A percentile compares a stretch with the other conserved stretches of the same genome.
Evolutionary conservation across 495 filamentous ascomycete genomes (phyloP).

Genomic region (Xylaria sp.): DNA sequence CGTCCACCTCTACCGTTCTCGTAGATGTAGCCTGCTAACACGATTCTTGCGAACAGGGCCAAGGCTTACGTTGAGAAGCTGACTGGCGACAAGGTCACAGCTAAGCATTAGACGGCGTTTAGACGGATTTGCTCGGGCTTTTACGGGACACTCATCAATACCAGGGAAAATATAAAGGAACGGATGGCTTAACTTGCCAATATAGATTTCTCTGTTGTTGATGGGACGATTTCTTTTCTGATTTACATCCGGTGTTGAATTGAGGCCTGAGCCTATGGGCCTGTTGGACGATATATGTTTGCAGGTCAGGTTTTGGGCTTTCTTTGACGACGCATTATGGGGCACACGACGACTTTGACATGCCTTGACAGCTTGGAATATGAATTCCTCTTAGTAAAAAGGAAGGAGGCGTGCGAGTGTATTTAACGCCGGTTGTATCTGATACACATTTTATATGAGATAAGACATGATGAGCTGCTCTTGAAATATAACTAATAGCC

Average conservation of each 20-base stretch:
- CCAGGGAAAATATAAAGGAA: conserved; percentile 18
- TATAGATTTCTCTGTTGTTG: conserved; percentile 20
- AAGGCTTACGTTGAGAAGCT: conserved; percentile 97
- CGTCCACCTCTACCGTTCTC: neutral
- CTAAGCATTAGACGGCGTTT: conserved; percentile 82
- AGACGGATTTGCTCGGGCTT: conserved; percentile 31
- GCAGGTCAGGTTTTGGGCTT: conserved; percentile 7
- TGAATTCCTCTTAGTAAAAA: neutral
- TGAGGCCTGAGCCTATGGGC: neutral
- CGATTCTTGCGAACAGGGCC: conserved; percentile 65
- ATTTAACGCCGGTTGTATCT: neutral
- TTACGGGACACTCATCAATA: conserved; percentile 19
- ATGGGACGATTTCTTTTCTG: neutral
- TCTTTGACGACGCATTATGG: neutral
- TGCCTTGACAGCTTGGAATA: conserved; percentile 2
- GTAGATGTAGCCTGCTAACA: conserved; percentile 29
- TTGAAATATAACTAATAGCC: neutral
- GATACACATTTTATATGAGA: neutral
- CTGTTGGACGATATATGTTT: neutral
- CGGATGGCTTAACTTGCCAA: conserved; percentile 19
- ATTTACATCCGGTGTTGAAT: conserved; percentile 6
- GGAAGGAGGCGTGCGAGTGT: neutral
- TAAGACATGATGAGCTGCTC: neutral
- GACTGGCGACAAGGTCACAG: conserved; percentile 91
- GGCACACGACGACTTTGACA: neutral